Evolutionary conservation across 2,329 filamentous ascomycete genomes (phyloP).

Genomic region (Fusarium anthophilum): DNA sequence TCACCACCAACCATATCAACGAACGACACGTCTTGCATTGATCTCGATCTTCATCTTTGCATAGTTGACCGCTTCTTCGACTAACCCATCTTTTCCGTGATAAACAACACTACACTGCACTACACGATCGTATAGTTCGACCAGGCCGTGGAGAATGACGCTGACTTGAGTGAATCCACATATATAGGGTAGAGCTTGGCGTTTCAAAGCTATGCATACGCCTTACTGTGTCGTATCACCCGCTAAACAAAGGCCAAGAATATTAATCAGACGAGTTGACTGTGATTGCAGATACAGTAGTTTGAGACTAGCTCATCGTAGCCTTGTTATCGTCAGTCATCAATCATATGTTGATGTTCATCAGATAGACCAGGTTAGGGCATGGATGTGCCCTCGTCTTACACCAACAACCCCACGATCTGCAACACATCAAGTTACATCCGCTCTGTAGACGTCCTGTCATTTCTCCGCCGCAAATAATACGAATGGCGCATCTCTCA

Average conservation of each 20-base stretch:
- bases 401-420: conserved; percentile 21
- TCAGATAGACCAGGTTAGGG: neutral
- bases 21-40: conserved; percentile 8
- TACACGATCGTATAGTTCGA: neutral
- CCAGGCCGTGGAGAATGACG: conserved; percentile 2
- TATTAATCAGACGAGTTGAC: conserved; percentile 1
- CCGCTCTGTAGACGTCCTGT: conserved; percentile 11
- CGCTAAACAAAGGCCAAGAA: neutral
- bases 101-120: neutral
- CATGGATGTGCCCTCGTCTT: conserved; percentile 7
- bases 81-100: neutral
- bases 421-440: conserved; percentile 22
- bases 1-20: conserved; percentile 19
- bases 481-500: neutral
- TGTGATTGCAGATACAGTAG: conserved; percentile 26
- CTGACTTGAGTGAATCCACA: neutral
- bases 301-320: conserved; percentile 5
- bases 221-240: neutral
- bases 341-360: conserved; percentile 10
- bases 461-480: conserved; percentile 7
- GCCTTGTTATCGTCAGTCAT: conserved; percentile 4
- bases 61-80: conserved; percentile 24
- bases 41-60: conserved; percentile 8
- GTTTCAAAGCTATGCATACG: neutral
- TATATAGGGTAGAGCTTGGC: neutral